These are phyloP conservation scores for Lentinula boryana DNA, from an alignment of 768 basidiomycete species.

Conservation along the genomic window DNA sequence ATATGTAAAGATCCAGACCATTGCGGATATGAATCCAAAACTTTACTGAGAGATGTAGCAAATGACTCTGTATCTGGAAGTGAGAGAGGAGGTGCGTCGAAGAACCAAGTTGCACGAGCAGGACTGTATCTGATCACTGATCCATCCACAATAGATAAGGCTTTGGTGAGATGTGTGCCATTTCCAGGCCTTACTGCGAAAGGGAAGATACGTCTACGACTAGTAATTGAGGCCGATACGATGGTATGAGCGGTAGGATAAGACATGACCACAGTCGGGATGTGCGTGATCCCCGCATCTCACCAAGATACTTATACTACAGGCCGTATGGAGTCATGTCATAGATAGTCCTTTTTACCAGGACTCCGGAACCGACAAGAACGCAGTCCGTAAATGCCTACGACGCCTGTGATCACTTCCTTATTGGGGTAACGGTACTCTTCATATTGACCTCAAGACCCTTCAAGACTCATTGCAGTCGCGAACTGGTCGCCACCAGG, in stretches of 20 bases:
- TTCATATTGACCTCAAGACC: too few species aligned
- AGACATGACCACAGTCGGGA: too few species aligned
- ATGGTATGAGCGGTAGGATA: neutral
- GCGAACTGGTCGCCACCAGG: too few species aligned
- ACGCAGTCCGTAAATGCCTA: too few species aligned
- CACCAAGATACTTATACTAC: too few species aligned
- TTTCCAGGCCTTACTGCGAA: neutral
- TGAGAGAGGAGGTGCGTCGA: conserved; percentile 7
- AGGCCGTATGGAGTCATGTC: too few species aligned
- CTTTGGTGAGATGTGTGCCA: neutral
- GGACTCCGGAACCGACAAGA: too few species aligned
- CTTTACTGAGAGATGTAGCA: conserved; percentile 9
- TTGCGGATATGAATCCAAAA: conserved; percentile 24
- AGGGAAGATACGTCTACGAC: neutral
- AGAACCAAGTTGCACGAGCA: conserved; percentile 23
- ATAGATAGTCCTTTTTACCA: too few species aligned
- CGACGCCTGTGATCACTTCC: too few species aligned
- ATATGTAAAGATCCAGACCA: conserved; percentile 24
- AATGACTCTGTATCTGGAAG: conserved; percentile 5
- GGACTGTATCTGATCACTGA: conserved; percentile 19
- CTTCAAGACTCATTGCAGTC: too few species aligned
- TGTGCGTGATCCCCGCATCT: too few species aligned
- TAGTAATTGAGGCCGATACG: neutral
- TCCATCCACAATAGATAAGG: conserved; percentile 24
- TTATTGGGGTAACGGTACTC: too few species aligned